Conservation (phyloP, 2,329 filamentous ascomycete species). For the Neofusicoccum sp. region DNA sequence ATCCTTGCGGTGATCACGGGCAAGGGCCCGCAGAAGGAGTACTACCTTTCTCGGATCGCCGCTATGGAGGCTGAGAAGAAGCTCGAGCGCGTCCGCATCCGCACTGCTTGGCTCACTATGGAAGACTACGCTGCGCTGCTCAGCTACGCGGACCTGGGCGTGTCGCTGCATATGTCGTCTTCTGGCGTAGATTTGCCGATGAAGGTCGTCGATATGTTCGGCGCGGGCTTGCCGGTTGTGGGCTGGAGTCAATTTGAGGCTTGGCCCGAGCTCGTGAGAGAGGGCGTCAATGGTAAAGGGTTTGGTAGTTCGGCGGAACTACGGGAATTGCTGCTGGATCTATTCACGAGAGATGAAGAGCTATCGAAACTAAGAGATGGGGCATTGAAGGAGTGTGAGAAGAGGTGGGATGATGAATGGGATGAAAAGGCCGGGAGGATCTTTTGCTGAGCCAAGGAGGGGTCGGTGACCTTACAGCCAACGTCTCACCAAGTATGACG, state of each 20-base stretch:
- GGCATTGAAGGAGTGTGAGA: constrained; percentile 68
- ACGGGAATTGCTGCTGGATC: constrained; percentile 57
- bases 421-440: constrained; percentile 74
- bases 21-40: constrained; percentile 78
- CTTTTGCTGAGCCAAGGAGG: constrained; percentile 40
- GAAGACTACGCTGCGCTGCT: constrained; percentile 82
- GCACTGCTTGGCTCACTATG: constrained; percentile 81
- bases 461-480: neutral
- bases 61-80: constrained; percentile 60
- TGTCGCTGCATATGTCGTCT: constrained; percentile 89
- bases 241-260: constrained; percentile 85
- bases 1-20: constrained; percentile 92
- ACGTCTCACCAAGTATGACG: neutral
- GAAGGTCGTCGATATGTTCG: constrained; percentile 99
- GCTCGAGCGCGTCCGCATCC: constrained; percentile 68
- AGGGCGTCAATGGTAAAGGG: constrained; percentile 80
- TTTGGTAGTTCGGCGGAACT: constrained; percentile 73
- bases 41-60: constrained; percentile 68
- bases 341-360: constrained; percentile 60
- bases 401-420: constrained; percentile 93
- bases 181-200: constrained; percentile 95
- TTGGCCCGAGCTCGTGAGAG: constrained; percentile 85
- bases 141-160: constrained; percentile 80
- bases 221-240: constrained; percentile 83
- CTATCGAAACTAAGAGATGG: constrained; percentile 64